Evolutionary conservation across 306 rosid genomes (phyloP).

Genomic region (Rosa persica): DNA sequence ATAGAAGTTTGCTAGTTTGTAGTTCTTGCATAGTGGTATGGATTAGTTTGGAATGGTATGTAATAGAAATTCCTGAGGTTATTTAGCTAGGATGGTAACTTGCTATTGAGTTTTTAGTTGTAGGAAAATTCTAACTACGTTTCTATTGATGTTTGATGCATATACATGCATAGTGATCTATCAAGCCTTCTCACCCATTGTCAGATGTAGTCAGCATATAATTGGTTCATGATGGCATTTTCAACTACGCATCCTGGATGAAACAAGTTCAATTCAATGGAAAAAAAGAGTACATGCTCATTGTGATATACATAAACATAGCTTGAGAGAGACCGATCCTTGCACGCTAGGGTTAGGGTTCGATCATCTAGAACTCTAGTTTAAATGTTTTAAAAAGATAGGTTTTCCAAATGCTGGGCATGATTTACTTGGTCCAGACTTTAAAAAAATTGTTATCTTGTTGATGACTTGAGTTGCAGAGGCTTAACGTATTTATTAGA

Average conservation of each 20-base stretch:
- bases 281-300: not conserved
- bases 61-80: not conserved
- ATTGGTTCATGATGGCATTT: not conserved
- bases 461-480: not conserved
- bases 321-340: too few species aligned
- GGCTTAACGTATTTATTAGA: not conserved
- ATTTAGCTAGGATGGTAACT: not conserved
- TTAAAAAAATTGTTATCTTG: not conserved
- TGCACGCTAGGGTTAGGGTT: too few species aligned
- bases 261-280: not conserved
- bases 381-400: not conserved
- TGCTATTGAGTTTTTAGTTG: not conserved
- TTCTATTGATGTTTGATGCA: not conserved
- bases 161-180: not conserved
- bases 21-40: not conserved
- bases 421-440: not conserved
- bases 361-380: too few species aligned
- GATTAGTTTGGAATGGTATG: not conserved
- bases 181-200: not conserved
- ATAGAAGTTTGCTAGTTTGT: not conserved
- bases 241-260: not conserved
- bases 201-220: not conserved
- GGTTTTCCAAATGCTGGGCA: not conserved
- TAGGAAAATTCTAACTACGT: not conserved
- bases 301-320: too few species aligned